A percentile compares a stretch with the other conserved stretches of the same genome.
Evolutionary conservation across 2,329 filamentous ascomycete genomes (phyloP).

Genomic region (Rutstroemia sp.): DNA sequence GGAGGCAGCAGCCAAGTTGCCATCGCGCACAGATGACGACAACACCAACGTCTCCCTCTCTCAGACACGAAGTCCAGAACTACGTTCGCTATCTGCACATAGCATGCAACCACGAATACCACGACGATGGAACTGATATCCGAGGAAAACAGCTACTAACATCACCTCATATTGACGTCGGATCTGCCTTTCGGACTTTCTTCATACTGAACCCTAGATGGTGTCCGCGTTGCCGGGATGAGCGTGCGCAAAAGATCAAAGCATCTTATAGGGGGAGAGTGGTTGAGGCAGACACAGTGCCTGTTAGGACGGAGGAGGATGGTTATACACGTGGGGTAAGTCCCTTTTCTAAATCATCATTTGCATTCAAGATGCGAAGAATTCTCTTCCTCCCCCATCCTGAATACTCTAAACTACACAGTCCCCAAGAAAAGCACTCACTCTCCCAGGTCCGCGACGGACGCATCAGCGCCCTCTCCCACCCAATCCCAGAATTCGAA

Average conservation of each 20-base stretch:
- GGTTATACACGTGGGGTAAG: not conserved
- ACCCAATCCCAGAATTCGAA: not conserved
- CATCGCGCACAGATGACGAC: no score
- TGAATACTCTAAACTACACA: not conserved
- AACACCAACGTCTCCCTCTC: no score
- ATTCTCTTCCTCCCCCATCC: not conserved
- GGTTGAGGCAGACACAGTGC: not conserved
- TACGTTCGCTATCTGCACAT: slow-evolving; percentile 2
- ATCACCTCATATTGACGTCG: not conserved
- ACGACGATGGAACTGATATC: slow-evolving; percentile 4
- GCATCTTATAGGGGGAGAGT: not conserved
- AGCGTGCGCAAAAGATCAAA: not conserved
- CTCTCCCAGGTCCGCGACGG: slow-evolving; percentile 1
- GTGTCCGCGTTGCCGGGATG: slow-evolving; percentile 1
- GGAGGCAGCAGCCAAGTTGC: no score
- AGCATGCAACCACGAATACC: slow-evolving; percentile 3
- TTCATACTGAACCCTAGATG: slow-evolving; percentile 4
- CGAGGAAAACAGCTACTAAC: slow-evolving; percentile 3
- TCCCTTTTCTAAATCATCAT: not conserved
- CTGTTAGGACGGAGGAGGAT: not conserved
- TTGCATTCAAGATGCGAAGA: no score
- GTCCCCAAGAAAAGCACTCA: not conserved
- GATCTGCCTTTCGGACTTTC: not conserved
- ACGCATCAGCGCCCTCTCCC: slow-evolving; percentile 3
- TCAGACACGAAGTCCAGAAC: not conserved